Evolutionary conservation across 768 basidiomycete species (phyloP).

Genomic region (Russula emetica): DNA sequence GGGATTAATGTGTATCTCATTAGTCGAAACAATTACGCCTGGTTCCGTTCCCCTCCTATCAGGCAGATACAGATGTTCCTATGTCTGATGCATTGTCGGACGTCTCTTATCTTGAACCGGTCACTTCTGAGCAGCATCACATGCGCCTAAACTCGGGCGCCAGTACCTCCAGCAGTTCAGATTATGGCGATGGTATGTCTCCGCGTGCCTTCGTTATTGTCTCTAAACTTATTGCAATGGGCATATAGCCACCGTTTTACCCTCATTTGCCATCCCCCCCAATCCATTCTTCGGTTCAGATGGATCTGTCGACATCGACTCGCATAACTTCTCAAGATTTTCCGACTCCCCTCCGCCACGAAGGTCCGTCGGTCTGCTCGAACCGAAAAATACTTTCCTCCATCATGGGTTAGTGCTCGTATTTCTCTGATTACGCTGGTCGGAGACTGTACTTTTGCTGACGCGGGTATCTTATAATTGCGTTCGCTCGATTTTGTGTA

Average conservation of each 20-base stretch:
- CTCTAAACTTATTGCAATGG: conserved; percentile 34
- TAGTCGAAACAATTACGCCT: conserved; percentile 65
- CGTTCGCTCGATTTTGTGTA: conserved; percentile 2
- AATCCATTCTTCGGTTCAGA: conserved; percentile 23
- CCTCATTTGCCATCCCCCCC: conserved; percentile 56
- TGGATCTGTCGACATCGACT: conserved; percentile 46
- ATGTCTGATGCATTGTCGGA: conserved; percentile 55
- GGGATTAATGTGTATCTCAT: conserved; percentile 26
- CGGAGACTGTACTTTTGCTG: conserved; percentile 19
- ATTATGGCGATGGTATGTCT: conserved; percentile 39
- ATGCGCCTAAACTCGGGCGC: conserved; percentile 61
- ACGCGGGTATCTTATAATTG: conserved; percentile 7
- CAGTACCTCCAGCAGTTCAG: conserved; percentile 47
- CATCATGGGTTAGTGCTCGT: conserved; percentile 64
- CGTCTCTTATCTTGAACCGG: conserved; percentile 51
- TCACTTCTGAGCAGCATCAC: conserved; percentile 49
- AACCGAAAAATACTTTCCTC: conserved; percentile 52
- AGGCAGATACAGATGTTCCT: conserved; percentile 55
- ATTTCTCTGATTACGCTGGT: not conserved
- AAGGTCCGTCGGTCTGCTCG: conserved; percentile 56
- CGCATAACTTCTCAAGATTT: conserved; percentile 32
- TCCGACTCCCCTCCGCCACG: conserved; percentile 40
- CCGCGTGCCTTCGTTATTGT: not conserved
- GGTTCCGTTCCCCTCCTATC: conserved; percentile 63
- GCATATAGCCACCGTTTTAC: conserved; percentile 45